phyloP scores from a whole-genome alignment of 2,329 filamentous ascomycete genomes.

The Cercospora nicotianae region DNA sequence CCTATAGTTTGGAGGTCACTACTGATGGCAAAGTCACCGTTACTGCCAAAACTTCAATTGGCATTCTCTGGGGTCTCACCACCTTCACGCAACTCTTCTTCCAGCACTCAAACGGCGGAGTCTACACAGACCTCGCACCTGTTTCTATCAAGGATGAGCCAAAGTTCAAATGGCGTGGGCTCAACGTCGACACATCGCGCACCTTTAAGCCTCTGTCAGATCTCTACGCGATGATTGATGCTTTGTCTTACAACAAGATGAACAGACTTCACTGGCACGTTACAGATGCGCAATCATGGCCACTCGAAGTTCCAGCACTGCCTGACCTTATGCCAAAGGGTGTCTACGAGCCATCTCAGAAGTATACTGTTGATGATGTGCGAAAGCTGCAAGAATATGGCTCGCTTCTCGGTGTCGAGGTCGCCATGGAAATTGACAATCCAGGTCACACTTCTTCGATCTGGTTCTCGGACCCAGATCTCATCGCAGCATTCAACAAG shows the following conservation, averaged over 20 bases:
- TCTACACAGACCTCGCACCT: slow-evolving; percentile 71
- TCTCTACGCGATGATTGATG: slow-evolving; percentile 75
- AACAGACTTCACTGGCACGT: slow-evolving; percentile 79
- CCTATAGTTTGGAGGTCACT: slow-evolving; percentile 66
- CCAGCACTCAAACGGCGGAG: slow-evolving; percentile 58
- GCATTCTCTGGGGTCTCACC: slow-evolving; percentile 70
- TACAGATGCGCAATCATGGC: slow-evolving; percentile 84
- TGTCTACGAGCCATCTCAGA: slow-evolving; percentile 66
- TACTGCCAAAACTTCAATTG: slow-evolving; percentile 64
- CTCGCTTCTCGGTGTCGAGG: slow-evolving; percentile 65
- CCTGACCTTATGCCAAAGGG: slow-evolving; percentile 71
- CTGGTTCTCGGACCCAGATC: slow-evolving; percentile 65
- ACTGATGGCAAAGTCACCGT: slow-evolving; percentile 62
- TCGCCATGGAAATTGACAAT: slow-evolving; percentile 77
- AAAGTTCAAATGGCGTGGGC: slow-evolving; percentile 72
- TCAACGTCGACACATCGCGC: slow-evolving; percentile 76
- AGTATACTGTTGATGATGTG: slow-evolving; percentile 68
- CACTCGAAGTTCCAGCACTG: slow-evolving; percentile 73
- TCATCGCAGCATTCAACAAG: slow-evolving; percentile 64
- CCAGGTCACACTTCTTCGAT: slow-evolving; percentile 75
- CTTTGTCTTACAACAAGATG: slow-evolving; percentile 75
- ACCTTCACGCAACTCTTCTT: slow-evolving; percentile 81
- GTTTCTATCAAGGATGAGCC: slow-evolving; percentile 71
- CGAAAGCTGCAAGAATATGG: slow-evolving; percentile 69
- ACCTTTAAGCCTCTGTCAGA: slow-evolving; percentile 68